Base-by-base conservation (phyloP, 768 basidiomycete species). In the Suillus americanus region DNA sequence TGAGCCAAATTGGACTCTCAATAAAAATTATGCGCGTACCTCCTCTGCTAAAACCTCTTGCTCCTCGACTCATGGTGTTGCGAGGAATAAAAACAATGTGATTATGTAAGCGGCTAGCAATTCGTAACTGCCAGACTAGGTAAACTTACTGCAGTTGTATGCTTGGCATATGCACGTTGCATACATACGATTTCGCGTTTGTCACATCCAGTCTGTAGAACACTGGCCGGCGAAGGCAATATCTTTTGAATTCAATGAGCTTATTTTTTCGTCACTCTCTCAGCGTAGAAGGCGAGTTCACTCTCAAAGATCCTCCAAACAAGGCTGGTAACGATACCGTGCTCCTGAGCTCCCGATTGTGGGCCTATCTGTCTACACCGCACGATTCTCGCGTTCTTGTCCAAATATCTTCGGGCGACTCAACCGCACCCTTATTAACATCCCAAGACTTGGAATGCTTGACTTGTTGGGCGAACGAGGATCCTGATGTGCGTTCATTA, bases 11-110 rank as follows among this genome's bases (percentile, higher is more conserved):
- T 37, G n/a, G n/a, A 56, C 38, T 12, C 18, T 35, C 38, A 35
- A 18, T 59, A 28, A 25, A 6, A 18, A 20, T 25, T 3, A 46
- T 50, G 51, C 74, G 62, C 57, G 25, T 66, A 81, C 85, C 81
- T 71, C 85, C 85, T 25, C 89, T 80, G 65, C 82, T 76, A 71
- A 80, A 84, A 65, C 86, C 85, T 80, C 88, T 78, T 65, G 71
- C 77, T 65, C 87, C 85, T 66, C 89, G 81, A 75, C 72, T 82
- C 84, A 87, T 86, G 71, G 54, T 51, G 40, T 40, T 48, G 7
- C 9, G 28, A 35, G 16, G 28, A 28, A 61, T 25, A 66, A 65
- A 37, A 30, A 63, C 37, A 12, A 25, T 6, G 10, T 55, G 60
- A 66, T 75, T 72, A 77, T 64, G n/a, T 75, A 72, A 74, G 69